Evolutionary conservation across 1,139 yeast species (phyloP).

Genomic region (Wickerhamomyces sp.): DNA sequence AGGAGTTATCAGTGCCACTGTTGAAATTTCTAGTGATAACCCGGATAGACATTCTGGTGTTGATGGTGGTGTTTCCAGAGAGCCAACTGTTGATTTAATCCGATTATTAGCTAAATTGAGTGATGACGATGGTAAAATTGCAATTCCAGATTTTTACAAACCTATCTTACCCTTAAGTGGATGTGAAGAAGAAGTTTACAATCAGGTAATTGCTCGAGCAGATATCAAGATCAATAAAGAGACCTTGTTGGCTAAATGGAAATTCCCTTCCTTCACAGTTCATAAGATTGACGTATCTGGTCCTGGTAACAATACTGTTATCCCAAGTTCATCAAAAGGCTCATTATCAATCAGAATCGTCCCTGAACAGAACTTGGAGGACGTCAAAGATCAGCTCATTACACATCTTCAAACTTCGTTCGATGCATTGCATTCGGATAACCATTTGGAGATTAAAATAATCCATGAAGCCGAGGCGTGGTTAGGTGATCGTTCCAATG

Average conservation of each 20-base stretch:
- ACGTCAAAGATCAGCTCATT: conserved; percentile 47
- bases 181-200: conserved; percentile 55
- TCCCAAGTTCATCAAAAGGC: conserved; percentile 76
- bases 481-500: conserved; percentile 81
- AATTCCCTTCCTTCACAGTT: conserved; percentile 85
- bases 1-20: conserved; percentile 81
- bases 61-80: conserved; percentile 87
- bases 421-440: conserved; percentile 46
- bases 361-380: conserved; percentile 73
- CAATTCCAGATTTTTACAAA: conserved; percentile 67
- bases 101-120: conserved; percentile 62
- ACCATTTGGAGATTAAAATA: conserved; percentile 52
- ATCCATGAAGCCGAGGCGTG: conserved; percentile 93
- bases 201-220: conserved; percentile 48
- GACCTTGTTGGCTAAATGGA: conserved; percentile 79
- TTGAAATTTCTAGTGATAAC: conserved; percentile 60
- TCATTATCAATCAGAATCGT: conserved; percentile 80
- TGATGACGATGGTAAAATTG: conserved; percentile 52
- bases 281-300: conserved; percentile 86
- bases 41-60: conserved; percentile 97
- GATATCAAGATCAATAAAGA: conserved; percentile 34
- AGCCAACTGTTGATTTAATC: conserved; percentile 84
- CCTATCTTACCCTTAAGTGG: conserved; percentile 51
- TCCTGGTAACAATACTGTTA: conserved; percentile 84
- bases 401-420: conserved; percentile 43